Conservation (phyloP, 1,139 yeast species). For the Hyphopichia fennica region DNA sequence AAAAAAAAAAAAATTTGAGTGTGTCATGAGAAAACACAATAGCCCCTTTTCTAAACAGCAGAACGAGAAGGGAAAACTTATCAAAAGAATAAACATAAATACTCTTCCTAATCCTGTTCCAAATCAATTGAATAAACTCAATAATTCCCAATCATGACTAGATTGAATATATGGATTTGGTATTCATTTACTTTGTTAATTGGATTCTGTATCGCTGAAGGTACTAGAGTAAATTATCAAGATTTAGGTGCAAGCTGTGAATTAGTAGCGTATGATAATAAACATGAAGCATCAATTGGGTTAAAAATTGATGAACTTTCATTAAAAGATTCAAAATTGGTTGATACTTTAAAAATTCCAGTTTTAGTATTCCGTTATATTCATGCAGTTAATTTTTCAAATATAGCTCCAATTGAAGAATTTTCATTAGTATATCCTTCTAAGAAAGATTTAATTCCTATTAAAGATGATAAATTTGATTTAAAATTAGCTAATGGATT, state of each 20-base stretch:
- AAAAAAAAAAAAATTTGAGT: too few relatives aligned
- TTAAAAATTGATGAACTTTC: slow-evolving; percentile 1
- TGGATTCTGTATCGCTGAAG: background rate
- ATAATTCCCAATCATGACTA: too few relatives aligned
- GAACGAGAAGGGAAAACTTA: too few relatives aligned
- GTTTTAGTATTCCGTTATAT: slow-evolving; percentile 24
- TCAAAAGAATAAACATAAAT: too few relatives aligned
- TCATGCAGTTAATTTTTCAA: slow-evolving; percentile 22
- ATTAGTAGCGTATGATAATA: slow-evolving; percentile 5
- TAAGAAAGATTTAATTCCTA: slow-evolving; percentile 5
- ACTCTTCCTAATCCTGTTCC: too few relatives aligned
- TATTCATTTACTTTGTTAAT: background rate
- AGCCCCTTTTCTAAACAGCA: too few relatives aligned
- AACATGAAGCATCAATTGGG: slow-evolving; percentile 6
- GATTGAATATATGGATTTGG: background rate
- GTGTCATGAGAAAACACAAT: too few relatives aligned
- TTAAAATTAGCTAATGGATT: slow-evolving; percentile 6
- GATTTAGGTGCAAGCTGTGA: slow-evolving; percentile 8
- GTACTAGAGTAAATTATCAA: slow-evolving; percentile 4
- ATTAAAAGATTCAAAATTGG: background rate
- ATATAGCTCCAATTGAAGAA: slow-evolving; percentile 19
- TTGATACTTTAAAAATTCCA: slow-evolving; percentile 17
- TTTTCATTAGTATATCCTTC: slow-evolving; percentile 9
- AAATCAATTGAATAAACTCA: too few relatives aligned
- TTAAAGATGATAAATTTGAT: slow-evolving; percentile 10